These are phyloP conservation scores for Sphenostylis stenocarpa DNA, from an alignment of 306 rosid species.

Conservation along the genomic window DNA sequence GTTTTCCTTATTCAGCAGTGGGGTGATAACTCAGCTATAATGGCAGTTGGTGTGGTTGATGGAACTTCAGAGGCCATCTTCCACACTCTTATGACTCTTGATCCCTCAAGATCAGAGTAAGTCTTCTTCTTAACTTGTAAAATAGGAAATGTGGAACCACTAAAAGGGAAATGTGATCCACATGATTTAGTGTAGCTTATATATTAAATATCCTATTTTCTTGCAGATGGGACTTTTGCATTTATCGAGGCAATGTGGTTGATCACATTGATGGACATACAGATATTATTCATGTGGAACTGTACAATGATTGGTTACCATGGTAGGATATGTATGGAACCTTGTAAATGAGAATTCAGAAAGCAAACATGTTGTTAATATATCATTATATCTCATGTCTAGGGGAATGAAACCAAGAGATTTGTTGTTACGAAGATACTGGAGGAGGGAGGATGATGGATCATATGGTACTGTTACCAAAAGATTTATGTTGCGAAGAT, in stretches of 20 bases:
- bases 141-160: no score
- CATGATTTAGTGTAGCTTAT: conserved; percentile 27
- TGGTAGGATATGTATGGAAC: conserved; percentile 48
- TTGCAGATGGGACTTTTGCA: conserved; percentile 94
- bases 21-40: conserved; percentile 86
- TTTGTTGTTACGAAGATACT: conserved; percentile 73
- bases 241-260: conserved; percentile 62
- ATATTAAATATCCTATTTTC: conserved; percentile 39
- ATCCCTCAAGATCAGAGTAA: conserved; percentile 87
- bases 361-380: conserved; percentile 35
- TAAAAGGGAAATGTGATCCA: neutral
- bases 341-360: conserved; percentile 10
- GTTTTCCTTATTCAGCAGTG: conserved; percentile 55
- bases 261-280: conserved; percentile 94
- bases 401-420: conserved; percentile 92
- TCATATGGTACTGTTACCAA: conserved; percentile 67
- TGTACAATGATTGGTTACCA: conserved; percentile 84
- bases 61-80: conserved; percentile 89
- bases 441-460: conserved; percentile 98
- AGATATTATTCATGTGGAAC: conserved; percentile 66
- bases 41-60: conserved; percentile 88
- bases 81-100: conserved; percentile 78
- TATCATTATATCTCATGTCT: conserved; percentile 20
- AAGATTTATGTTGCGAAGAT: neutral
- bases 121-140: conserved; percentile 16